These are phyloP conservation scores for Calocybe gambosa DNA, from an alignment of 1,284 basidiomycete species.

Conservation along the genomic window DNA sequence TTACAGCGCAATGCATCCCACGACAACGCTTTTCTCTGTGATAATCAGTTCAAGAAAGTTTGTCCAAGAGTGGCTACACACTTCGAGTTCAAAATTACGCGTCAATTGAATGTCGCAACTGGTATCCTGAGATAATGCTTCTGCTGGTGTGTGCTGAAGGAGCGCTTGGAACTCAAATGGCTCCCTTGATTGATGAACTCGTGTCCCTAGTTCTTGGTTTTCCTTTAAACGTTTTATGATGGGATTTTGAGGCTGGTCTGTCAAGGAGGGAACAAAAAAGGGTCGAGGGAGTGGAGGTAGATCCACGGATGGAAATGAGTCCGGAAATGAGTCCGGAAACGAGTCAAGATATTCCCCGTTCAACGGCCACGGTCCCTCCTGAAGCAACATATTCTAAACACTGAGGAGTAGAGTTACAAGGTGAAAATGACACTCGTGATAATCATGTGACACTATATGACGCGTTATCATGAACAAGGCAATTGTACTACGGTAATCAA, in stretches of 20 bases:
- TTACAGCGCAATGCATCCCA: conserved; percentile 52
- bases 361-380: conserved; percentile 1
- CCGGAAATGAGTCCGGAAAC: no score
- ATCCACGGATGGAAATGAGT: conserved; percentile 14
- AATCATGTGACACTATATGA: no score
- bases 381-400: not conserved
- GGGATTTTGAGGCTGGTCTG: conserved; percentile 69
- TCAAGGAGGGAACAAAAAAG: conserved; percentile 55
- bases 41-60: conserved; percentile 5
- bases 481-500: not conserved
- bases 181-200: not conserved
- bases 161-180: conserved; percentile 24
- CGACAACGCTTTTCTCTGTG: conserved; percentile 42
- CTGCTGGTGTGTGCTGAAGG: not conserved
- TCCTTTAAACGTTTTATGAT: conserved; percentile 54
- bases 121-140: not conserved
- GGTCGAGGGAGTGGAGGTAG: conserved; percentile 34
- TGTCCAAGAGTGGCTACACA: conserved; percentile 11
- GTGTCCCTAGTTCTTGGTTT: conserved; percentile 6
- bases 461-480: no score
- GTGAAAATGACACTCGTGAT: no score
- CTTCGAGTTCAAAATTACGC: conserved; percentile 19
- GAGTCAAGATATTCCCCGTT: conserved; percentile 6
- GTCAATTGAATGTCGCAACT: conserved; percentile 20
- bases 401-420: no score